These are phyloP conservation scores for Magnaporthiopsis rhizophila DNA, from an alignment of 2,329 filamentous ascomycete genomes.

Conservation along the genomic window DNA sequence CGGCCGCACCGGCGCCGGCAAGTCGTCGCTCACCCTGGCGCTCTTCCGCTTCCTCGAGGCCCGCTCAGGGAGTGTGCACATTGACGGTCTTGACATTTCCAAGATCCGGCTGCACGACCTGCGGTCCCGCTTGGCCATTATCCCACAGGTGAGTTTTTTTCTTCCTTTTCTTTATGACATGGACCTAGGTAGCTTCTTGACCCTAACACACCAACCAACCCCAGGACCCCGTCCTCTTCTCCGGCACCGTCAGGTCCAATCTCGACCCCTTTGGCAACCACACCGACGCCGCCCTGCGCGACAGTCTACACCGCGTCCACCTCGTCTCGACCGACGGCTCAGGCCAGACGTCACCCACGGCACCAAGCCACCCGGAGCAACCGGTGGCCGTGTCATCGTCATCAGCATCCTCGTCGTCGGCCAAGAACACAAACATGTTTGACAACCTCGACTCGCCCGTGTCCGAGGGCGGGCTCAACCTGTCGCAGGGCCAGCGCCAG, in stretches of 20 bases:
- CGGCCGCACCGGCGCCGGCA: conserved; percentile 70
- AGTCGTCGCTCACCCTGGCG: conserved; percentile 67
- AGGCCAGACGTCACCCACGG: conserved; percentile 27
- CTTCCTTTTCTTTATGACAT: background rate
- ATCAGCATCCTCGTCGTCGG: conserved; percentile 29
- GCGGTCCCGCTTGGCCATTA: conserved; percentile 68
- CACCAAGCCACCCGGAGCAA: background rate
- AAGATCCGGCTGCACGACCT: conserved; percentile 63
- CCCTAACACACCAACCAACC: conserved; percentile 10
- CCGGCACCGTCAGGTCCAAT: conserved; percentile 67
- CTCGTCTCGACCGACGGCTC: conserved; percentile 36
- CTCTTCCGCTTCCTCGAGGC: conserved; percentile 73
- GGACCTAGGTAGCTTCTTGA: no score
- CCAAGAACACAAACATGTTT: conserved; percentile 58
- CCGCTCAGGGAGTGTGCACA: conserved; percentile 53
- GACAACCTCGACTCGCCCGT: conserved; percentile 53
- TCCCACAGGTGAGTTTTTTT: conserved; percentile 47
- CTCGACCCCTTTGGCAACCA: conserved; percentile 70
- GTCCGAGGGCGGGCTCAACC: conserved; percentile 64
- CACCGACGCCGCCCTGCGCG: conserved; percentile 58
- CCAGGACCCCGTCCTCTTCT: conserved; percentile 73
- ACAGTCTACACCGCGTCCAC: conserved; percentile 63
- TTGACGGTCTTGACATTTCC: conserved; percentile 69
- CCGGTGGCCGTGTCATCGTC: conserved; percentile 9
- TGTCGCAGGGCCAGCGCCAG: conserved; percentile 70